A percentile compares a stretch with the other conserved stretches of the same genome.
These are phyloP conservation scores for Cyberlindnera samutprakarnensis DNA, from an alignment of 805 yeast genomes.

Conservation along the genomic window DNA sequence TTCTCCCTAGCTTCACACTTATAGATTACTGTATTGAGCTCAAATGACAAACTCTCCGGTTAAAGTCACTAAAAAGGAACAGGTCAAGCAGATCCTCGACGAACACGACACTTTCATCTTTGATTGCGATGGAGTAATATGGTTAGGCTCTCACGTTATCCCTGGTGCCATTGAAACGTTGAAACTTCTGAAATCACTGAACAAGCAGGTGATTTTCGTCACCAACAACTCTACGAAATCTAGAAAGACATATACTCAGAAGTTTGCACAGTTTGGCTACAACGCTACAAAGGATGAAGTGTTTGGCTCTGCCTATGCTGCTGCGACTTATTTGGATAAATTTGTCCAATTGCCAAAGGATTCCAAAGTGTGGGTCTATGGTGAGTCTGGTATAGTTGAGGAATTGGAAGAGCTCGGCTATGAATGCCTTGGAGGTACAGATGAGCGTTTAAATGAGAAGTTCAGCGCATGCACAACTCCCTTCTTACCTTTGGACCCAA, in stretches of 20 bases:
- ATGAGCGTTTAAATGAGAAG: constrained; percentile 45
- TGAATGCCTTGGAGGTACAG: constrained; percentile 75
- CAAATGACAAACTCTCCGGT: constrained; percentile 23
- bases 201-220: constrained; percentile 77
- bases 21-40: no score
- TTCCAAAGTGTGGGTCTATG: constrained; percentile 82
- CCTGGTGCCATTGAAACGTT: constrained; percentile 78
- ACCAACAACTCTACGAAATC: constrained; percentile 95
- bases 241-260: constrained; percentile 63
- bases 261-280: constrained; percentile 55
- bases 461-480: constrained; percentile 52
- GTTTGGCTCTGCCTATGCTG: constrained; percentile 87
- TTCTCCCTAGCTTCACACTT: no score
- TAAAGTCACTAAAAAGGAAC: constrained; percentile 40
- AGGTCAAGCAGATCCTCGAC: constrained; percentile 48
- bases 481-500: constrained; percentile 52
- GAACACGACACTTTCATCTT: constrained; percentile 80
- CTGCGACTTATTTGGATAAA: constrained; percentile 77
- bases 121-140: constrained; percentile 96
- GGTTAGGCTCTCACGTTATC: constrained; percentile 80
- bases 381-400: constrained; percentile 78
- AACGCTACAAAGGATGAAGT: constrained; percentile 53
- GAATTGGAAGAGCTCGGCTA: constrained; percentile 76
- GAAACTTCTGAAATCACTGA: constrained; percentile 39
- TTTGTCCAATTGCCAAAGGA: constrained; percentile 67